Evolutionary conservation across 1,139 yeast genomes (phyloP).

Genomic region (Lodderomyces parapsilosis): DNA sequence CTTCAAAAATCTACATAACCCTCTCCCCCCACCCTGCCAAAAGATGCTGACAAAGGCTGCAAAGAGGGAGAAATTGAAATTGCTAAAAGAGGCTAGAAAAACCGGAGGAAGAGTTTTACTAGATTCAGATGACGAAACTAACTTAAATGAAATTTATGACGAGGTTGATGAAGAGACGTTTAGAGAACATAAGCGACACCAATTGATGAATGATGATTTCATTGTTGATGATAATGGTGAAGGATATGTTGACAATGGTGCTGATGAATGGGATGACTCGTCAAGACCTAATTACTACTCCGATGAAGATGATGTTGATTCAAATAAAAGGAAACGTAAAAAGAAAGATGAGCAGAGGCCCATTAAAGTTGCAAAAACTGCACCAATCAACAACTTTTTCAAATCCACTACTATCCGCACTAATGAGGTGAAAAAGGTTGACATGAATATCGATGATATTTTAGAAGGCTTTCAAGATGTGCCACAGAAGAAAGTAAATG

Average conservation of each 20-base stretch:
- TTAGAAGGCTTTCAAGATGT: constrained; percentile 38
- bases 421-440: constrained; percentile 25
- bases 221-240: constrained; percentile 91
- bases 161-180: constrained; percentile 82
- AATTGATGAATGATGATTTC: constrained; percentile 84
- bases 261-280: constrained; percentile 77
- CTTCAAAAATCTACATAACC: too few species aligned
- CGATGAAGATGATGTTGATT: constrained; percentile 44
- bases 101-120: constrained; percentile 29
- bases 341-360: constrained; percentile 35
- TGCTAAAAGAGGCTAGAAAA: constrained; percentile 41
- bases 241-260: constrained; percentile 90
- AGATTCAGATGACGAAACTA: constrained; percentile 29
- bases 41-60: constrained; percentile 30
- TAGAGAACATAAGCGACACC: constrained; percentile 73
- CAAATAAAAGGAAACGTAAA: constrained; percentile 29
- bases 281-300: constrained; percentile 51
- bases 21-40: too few species aligned
- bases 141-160: constrained; percentile 59
- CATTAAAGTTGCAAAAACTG: constrained; percentile 44
- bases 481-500: constrained; percentile 16
- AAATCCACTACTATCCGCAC: constrained; percentile 24
- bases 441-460: constrained; percentile 46
- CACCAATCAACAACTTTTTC: constrained; percentile 56
- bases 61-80: constrained; percentile 36